Conservation (phyloP, 2,329 filamentous ascomycete genomes). For the Alternaria brassicae region DNA sequence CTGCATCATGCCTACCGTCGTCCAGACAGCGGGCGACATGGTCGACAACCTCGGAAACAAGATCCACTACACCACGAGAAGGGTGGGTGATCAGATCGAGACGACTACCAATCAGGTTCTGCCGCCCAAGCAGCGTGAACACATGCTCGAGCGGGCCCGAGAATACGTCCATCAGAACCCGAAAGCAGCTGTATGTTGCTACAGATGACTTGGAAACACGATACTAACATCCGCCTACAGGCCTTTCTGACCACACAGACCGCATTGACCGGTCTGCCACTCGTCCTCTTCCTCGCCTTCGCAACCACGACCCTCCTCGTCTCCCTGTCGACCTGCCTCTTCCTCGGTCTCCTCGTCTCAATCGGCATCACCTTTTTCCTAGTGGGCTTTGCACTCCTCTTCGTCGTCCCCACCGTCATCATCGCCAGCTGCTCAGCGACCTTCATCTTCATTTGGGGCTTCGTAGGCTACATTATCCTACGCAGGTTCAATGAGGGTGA, state of each 20-base stretch:
- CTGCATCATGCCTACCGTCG: constrained; percentile 26
- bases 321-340: constrained; percentile 66
- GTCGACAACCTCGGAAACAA: constrained; percentile 29
- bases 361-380: constrained; percentile 71
- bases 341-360: constrained; percentile 59
- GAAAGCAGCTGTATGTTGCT: constrained; percentile 67
- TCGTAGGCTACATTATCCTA: constrained; percentile 64
- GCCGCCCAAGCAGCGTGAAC: constrained; percentile 66
- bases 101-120: constrained; percentile 61
- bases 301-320: constrained; percentile 67
- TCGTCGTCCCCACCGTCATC: constrained; percentile 74
- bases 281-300: constrained; percentile 74
- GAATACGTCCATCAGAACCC: constrained; percentile 70
- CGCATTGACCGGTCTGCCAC: constrained; percentile 69
- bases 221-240: constrained; percentile 51
- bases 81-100: constrained; percentile 34
- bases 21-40: constrained; percentile 37
- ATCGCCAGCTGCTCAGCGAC: constrained; percentile 68
- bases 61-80: constrained; percentile 22
- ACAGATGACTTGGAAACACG: no score
- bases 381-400: constrained; percentile 68
- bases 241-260: constrained; percentile 72
- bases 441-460: constrained; percentile 66
- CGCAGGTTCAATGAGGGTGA: constrained; percentile 34
- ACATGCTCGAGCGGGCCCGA: constrained; percentile 61